A percentile compares a stretch with the other conserved stretches of the same genome.
phyloP scores from a whole-genome alignment of 2,329 filamentous ascomycete species.

The Hawksworthiomyces lignivorus region DNA sequence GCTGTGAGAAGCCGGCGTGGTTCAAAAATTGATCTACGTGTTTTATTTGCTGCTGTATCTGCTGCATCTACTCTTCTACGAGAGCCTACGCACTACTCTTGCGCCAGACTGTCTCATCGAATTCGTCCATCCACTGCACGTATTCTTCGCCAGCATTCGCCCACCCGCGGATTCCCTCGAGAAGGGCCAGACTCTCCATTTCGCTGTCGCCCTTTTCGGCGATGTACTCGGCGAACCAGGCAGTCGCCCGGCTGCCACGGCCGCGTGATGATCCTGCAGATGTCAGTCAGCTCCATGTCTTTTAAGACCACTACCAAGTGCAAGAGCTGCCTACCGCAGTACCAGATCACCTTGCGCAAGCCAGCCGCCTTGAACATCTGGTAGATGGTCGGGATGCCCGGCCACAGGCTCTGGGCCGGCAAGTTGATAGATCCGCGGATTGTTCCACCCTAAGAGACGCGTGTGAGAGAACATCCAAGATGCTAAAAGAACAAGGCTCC shows the following conservation, averaged over 20 bases:
- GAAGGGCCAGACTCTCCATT: constrained; percentile 40
- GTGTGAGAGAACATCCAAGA: background rate
- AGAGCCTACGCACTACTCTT: constrained; percentile 9
- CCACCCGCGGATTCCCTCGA: constrained; percentile 49
- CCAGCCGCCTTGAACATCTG: constrained; percentile 32
- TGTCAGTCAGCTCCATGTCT: too few relatives aligned
- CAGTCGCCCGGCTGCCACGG: constrained; percentile 44
- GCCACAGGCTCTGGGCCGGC: constrained; percentile 38
- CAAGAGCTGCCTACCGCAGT: constrained; percentile 38
- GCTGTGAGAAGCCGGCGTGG: too few relatives aligned
- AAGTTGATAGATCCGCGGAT: constrained; percentile 47
- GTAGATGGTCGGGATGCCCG: constrained; percentile 34
- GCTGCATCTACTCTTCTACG: too few relatives aligned
- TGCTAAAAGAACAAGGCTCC: too few relatives aligned
- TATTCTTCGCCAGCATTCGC: constrained; percentile 38
- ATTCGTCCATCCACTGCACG: constrained; percentile 39
- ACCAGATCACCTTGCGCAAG: constrained; percentile 35
- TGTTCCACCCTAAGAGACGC: constrained; percentile 40
- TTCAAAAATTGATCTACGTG: too few relatives aligned
- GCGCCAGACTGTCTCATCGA: constrained; percentile 29
- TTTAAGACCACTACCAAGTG: too few relatives aligned
- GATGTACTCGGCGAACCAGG: constrained; percentile 48
- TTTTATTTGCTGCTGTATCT: too few relatives aligned
- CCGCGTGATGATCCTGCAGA: constrained; percentile 43
- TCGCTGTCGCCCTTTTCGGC: constrained; percentile 28